Percentiles rank a stretch among this genome's conserved stretches.
These are phyloP conservation scores for Kodamaea sp. DNA, from an alignment of 1,139 yeast genomes.

Conservation along the genomic window DNA sequence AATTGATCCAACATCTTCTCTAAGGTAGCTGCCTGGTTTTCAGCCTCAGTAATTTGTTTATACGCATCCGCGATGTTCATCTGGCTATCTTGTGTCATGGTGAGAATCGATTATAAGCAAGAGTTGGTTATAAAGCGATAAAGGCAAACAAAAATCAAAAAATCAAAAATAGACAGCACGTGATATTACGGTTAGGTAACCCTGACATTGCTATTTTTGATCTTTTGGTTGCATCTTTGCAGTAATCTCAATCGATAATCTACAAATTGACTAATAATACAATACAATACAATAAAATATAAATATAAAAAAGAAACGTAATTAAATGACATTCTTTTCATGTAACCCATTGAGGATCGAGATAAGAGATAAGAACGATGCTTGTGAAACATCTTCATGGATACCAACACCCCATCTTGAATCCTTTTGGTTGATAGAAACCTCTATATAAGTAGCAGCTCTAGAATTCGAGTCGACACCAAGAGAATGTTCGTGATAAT, in stretches of 20 bases:
- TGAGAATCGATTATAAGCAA: background rate
- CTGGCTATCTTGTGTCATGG: constrained; percentile 14
- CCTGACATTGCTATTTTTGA: background rate
- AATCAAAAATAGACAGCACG: background rate
- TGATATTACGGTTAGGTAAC: background rate
- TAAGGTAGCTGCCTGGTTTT: constrained; percentile 47
- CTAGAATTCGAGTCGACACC: constrained; percentile 82
- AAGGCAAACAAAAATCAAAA: background rate
- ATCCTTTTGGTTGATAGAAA: constrained; percentile 40
- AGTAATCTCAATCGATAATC: background rate
- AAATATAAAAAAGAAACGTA: background rate
- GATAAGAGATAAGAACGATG: constrained; percentile 76
- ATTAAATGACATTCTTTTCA: constrained; percentile 10
- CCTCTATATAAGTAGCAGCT: constrained; percentile 87
- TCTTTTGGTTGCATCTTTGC: background rate
- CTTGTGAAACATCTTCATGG: constrained; percentile 87
- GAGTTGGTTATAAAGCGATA: background rate
- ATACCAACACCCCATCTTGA: constrained; percentile 93
- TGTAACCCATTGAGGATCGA: constrained; percentile 61
- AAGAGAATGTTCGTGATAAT: constrained; percentile 88
- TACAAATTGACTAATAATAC: background rate
- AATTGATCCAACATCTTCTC: constrained; percentile 55
- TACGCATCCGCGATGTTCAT: constrained; percentile 44
- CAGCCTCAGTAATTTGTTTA: constrained; percentile 53
- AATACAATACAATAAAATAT: background rate